Base-by-base conservation (phyloP, 2,329 filamentous ascomycete species). In the Orbilia oligospora region DNA sequence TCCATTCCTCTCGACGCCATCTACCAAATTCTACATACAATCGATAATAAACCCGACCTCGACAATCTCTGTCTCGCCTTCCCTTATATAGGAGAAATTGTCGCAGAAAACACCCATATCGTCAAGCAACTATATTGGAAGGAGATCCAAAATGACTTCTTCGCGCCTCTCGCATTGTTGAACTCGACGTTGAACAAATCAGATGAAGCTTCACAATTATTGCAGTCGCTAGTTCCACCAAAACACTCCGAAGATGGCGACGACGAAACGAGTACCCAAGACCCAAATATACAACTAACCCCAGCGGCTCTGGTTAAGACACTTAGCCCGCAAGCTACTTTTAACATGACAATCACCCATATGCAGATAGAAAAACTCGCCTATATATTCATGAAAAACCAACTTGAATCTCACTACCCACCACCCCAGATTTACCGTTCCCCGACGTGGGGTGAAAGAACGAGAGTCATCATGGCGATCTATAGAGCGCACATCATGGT, bases 61-160 rank as follows among this genome's bases (percentile, higher is more conserved):
- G 20, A 36, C 20, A 61, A 61, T n/a, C 2, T 61, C 8, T 61
- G 56, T 24, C 46, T 56, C 38, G 72, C 66, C n/a, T 49, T 66
- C n/a, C 72, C 72, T 9, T 5, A 49, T 6, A 65, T 56, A 30
- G 66, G 30, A 14, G 5, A 53, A 10, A 1, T 58, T 70, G 10
- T 30, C 58, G 9, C 14, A 49, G 12, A 24, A 8, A 12, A 70
- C 14, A 38, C 55, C 12, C 48, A 27, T 6, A 38, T 76, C 1
- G 1, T 66, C 6, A 55, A 76, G 5, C 24, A 14, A 4, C 3
- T 66, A 30, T 66, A 76, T 49, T 65, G 66, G 65, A 18, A 27
- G 3, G 72, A 76, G 48, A 76, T 76, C 24, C n/a, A 51, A 49
- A 24, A 36, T 16, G 30, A 66, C 5, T 76, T 48, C 20, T 44